phyloP scores from a whole-genome alignment of 2,329 filamentous ascomycete species.

The Aspergillus piperis region DNA sequence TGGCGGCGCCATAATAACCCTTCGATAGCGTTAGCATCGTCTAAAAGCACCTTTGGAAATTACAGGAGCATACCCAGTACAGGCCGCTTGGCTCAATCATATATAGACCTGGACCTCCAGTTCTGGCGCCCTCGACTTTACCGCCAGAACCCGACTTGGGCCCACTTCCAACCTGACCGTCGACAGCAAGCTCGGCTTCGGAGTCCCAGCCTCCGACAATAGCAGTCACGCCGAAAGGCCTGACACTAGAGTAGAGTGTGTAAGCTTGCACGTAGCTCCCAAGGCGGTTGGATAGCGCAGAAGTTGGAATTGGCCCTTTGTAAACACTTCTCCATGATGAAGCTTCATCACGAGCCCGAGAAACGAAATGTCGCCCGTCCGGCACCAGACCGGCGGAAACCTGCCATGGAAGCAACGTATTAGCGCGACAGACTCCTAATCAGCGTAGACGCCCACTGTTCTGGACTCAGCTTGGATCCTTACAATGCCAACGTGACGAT shows the following conservation, averaged over 20 bases:
- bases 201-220: slow-evolving; percentile 94
- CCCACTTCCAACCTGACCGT: slow-evolving; percentile 84
- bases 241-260: slow-evolving; percentile 94
- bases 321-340: slow-evolving; percentile 87
- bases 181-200: slow-evolving; percentile 79
- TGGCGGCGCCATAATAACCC: slow-evolving; percentile 97
- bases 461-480: slow-evolving; percentile 38
- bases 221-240: slow-evolving; percentile 93
- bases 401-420: slow-evolving; percentile 47
- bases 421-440: slow-evolving; percentile 8
- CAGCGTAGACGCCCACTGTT: neutral
- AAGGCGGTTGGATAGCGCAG: slow-evolving; percentile 87
- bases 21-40: slow-evolving; percentile 36
- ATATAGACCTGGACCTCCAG: slow-evolving; percentile 91
- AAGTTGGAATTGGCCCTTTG: slow-evolving; percentile 89
- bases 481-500: slow-evolving; percentile 91
- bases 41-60: neutral
- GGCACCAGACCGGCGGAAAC: slow-evolving; percentile 92
- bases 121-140: slow-evolving; percentile 71
- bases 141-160: slow-evolving; percentile 79
- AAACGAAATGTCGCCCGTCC: slow-evolving; percentile 92
- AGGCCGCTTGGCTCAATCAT: slow-evolving; percentile 98
- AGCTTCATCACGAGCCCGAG: slow-evolving; percentile 91
- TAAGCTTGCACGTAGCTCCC: slow-evolving; percentile 96
- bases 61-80: slow-evolving; percentile 70